These are phyloP conservation scores for Wickerhamiella sorbophila DNA, from an alignment of 805 yeast species.

Conservation along the genomic window DNA sequence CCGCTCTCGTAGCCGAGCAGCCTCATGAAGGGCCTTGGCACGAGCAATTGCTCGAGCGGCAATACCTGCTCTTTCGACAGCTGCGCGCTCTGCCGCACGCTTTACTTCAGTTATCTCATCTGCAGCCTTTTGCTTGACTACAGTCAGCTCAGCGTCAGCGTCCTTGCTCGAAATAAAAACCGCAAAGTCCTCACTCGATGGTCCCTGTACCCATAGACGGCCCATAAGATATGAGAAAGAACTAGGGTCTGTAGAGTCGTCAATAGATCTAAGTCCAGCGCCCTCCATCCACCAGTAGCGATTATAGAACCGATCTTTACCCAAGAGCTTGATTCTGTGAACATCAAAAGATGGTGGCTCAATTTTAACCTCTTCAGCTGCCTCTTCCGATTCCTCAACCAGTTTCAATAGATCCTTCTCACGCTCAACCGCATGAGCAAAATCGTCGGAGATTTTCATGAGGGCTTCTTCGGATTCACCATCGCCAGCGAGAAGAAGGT, in stretches of 20 bases:
- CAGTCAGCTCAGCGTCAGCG: conserved; percentile 10
- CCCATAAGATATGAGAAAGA: conserved; percentile 51
- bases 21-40: neutral
- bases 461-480: conserved; percentile 1
- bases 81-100: neutral
- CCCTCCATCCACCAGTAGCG: conserved; percentile 93
- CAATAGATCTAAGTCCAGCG: conserved; percentile 41
- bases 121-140: neutral
- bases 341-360: conserved; percentile 37
- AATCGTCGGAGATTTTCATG: neutral
- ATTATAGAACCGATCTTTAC: conserved; percentile 71
- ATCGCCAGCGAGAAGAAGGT: conserved; percentile 14
- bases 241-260: neutral
- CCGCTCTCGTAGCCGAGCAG: neutral
- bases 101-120: neutral
- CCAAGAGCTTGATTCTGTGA: conserved; percentile 62
- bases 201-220: conserved; percentile 85
- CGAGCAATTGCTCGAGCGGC: neutral
- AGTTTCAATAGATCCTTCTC: neutral
- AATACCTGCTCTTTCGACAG: neutral
- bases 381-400: conserved; percentile 13
- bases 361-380: conserved; percentile 7
- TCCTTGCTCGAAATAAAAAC: conserved; percentile 22
- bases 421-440: conserved; percentile 8
- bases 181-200: conserved; percentile 36